Evolutionary conservation across 805 yeast genomes (phyloP).

Genomic region (Nakazawaea ambrosiae): DNA sequence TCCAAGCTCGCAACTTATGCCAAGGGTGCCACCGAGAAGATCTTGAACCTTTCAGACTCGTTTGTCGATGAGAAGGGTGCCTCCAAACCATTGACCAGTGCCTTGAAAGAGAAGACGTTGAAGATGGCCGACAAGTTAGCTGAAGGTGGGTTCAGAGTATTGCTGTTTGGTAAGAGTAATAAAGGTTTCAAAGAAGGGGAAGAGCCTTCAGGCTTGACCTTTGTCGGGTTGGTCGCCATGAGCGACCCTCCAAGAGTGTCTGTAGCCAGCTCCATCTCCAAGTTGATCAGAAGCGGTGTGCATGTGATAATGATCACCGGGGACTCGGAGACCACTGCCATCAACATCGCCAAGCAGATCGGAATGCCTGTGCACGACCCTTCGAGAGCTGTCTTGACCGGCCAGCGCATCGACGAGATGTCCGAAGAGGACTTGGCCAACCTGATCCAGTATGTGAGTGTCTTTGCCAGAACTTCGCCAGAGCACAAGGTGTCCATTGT

Average conservation of each 20-base stretch:
- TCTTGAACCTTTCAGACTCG: conserved; percentile 53
- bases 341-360: conserved; percentile 77
- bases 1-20: conserved; percentile 54
- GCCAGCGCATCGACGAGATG: conserved; percentile 74
- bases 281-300: conserved; percentile 85
- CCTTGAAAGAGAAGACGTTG: conserved; percentile 37
- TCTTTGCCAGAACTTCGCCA: conserved; percentile 93
- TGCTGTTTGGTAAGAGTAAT: conserved; percentile 63
- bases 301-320: conserved; percentile 98
- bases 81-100: conserved; percentile 48
- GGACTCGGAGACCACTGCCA: conserved; percentile 83
- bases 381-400: conserved; percentile 68
- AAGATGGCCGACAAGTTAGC: conserved; percentile 64
- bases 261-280: conserved; percentile 67
- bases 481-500: conserved; percentile 90
- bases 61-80: conserved; percentile 57
- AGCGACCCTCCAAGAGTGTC: conserved; percentile 96
- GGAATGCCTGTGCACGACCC: conserved; percentile 76
- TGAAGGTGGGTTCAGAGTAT: conserved; percentile 75
- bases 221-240: conserved; percentile 90
- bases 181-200: conserved; percentile 27
- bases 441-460: conserved; percentile 75
- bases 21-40: conserved; percentile 86
- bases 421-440: conserved; percentile 64
- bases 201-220: conserved; percentile 55